These are phyloP conservation scores for Ceratocystis huliohia DNA, from an alignment of 2,329 filamentous ascomycete species.

Conservation along the genomic window DNA sequence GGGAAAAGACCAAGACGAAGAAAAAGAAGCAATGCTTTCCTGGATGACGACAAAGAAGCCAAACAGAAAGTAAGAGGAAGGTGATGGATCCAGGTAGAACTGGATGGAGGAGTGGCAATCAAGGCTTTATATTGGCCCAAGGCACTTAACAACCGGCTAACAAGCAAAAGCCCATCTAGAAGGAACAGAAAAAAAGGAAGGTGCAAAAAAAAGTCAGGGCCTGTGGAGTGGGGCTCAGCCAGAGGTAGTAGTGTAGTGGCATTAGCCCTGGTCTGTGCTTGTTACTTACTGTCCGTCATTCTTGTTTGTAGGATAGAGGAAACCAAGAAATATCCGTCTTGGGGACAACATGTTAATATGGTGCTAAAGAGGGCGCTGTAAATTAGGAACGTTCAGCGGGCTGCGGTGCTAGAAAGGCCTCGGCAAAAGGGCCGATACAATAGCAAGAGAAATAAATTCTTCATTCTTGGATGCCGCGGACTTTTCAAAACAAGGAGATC, in stretches of 20 bases:
- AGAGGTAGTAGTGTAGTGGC: conserved; percentile 3
- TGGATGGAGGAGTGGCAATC: conserved; percentile 14
- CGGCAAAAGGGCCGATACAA: conserved; percentile 1
- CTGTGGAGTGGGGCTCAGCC: conserved; percentile 20
- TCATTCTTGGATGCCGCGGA: not conserved
- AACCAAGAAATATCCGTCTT: not conserved
- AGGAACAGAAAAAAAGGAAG: conserved; percentile 5
- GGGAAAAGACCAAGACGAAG: not conserved
- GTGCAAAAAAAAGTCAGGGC: conserved; percentile 17
- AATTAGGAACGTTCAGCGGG: not conserved
- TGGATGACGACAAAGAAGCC: conserved; percentile 8
- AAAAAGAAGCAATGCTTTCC: conserved; percentile 7
- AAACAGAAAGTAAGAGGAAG: not conserved
- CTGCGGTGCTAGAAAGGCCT: not conserved
- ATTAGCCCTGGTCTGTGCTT: conserved; percentile 10
- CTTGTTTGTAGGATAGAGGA: not conserved
- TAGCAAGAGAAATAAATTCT: not conserved
- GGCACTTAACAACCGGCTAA: conserved; percentile 2
- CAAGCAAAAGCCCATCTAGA: not conserved
- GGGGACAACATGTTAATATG: not conserved
- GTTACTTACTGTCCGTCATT: not conserved
- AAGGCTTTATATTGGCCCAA: conserved; percentile 20
- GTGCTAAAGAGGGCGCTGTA: not conserved
- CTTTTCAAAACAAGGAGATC: not conserved
- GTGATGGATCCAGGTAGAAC: not conserved